Evolutionary conservation across 1,139 yeast species (phyloP).

Genomic region (Pichia sp.): DNA sequence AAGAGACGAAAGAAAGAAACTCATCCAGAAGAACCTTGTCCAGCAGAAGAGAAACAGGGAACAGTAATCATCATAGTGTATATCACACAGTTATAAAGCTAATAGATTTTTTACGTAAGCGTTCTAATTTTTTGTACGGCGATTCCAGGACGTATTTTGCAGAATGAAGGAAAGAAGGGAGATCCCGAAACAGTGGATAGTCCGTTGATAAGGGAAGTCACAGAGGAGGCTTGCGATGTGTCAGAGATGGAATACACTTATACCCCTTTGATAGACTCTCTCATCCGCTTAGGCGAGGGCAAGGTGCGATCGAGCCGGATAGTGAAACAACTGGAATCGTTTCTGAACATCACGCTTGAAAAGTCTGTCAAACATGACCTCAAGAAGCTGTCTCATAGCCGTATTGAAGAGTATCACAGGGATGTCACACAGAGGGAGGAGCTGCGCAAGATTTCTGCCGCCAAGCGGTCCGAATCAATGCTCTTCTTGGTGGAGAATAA

Average conservation of each 20-base stretch:
- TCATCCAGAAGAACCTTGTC: constrained; percentile 78
- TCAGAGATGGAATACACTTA: not conserved
- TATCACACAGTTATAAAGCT: not conserved
- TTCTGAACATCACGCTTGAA: constrained; percentile 5
- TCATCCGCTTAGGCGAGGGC: not conserved
- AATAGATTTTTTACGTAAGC: not conserved
- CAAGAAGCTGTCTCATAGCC: not conserved
- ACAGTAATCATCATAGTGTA: not conserved
- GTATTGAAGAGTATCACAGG: not conserved
- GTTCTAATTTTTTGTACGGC: not conserved
- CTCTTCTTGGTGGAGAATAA: not conserved
- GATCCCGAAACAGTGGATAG: not conserved
- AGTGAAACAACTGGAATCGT: constrained; percentile 2
- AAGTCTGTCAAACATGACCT: not conserved
- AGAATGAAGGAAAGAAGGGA: not conserved
- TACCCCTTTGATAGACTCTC: constrained; percentile 1
- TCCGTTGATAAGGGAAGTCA: not conserved
- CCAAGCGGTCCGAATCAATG: not conserved
- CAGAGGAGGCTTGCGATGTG: too few relatives aligned
- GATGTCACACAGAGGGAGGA: not conserved
- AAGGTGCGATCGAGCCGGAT: not conserved
- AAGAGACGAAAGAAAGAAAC: constrained; percentile 79
- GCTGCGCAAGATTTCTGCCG: not conserved
- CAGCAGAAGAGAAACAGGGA: constrained; percentile 74
- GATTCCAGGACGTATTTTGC: not conserved